phyloP scores from a whole-genome alignment of 306 rosid genomes.

The Vachellia pachyceras region DNA sequence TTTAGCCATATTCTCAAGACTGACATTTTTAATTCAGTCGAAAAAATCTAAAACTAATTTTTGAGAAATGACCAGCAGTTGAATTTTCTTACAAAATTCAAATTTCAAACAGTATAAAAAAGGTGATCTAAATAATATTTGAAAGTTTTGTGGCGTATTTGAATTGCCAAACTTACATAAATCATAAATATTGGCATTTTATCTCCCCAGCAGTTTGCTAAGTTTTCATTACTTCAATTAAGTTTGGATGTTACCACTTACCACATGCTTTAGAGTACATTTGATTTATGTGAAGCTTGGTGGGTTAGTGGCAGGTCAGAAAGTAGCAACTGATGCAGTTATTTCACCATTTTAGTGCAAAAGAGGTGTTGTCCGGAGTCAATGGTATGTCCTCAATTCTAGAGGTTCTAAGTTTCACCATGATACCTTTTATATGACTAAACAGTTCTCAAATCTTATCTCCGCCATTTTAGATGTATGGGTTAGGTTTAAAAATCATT shows the following conservation, averaged over 20 bases:
- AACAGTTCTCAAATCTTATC: conserved; percentile 41
- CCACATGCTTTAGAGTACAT: conserved; percentile 43
- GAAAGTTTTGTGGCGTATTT: background rate
- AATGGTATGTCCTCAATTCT: conserved; percentile 62
- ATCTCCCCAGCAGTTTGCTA: conserved; percentile 26
- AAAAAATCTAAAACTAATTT: conserved; percentile 26
- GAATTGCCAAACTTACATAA: conserved; percentile 30
- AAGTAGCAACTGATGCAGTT: conserved; percentile 59
- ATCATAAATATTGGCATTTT: conserved; percentile 15
- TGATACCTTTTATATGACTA: conserved; percentile 33
- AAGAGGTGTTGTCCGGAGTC: conserved; percentile 53
- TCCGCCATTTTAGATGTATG: conserved; percentile 37
- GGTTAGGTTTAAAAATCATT: conserved; percentile 42
- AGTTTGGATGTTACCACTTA: conserved; percentile 38
- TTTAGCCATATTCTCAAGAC: conserved; percentile 26
- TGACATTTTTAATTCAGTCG: conserved; percentile 32
- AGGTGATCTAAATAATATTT: conserved; percentile 15
- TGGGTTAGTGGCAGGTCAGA: conserved; percentile 81
- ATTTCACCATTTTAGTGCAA: conserved; percentile 52
- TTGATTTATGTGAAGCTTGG: conserved; percentile 61
- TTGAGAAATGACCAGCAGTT: conserved; percentile 21
- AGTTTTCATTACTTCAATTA: conserved; percentile 36
- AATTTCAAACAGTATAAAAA: conserved; percentile 21
- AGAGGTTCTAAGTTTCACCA: conserved; percentile 42
- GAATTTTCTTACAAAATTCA: conserved; percentile 28